A percentile compares a stretch with the other conserved stretches of the same genome.
phyloP scores from a whole-genome alignment of 2,329 filamentous ascomycete genomes.

The Neonectria sp. region DNA sequence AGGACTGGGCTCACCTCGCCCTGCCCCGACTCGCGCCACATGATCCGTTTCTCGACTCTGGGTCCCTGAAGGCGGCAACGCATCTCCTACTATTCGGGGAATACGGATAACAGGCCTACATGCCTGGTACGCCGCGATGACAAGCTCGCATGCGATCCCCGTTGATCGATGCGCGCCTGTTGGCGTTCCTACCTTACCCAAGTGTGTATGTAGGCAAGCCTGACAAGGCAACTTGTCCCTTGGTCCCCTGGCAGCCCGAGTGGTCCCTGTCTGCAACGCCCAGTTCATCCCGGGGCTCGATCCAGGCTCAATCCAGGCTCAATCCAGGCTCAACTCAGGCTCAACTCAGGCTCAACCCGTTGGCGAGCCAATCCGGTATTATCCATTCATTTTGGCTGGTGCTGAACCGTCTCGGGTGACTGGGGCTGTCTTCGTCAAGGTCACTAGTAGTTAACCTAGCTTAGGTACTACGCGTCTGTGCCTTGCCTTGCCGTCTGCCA shows the following conservation, averaged over 20 bases:
- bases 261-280: constrained; percentile 23
- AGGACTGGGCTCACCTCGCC: constrained; percentile 17
- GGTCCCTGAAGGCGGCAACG: background rate
- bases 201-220: background rate
- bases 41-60: constrained; percentile 27
- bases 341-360: constrained; percentile 15
- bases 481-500: constrained; percentile 4
- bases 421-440: constrained; percentile 6
- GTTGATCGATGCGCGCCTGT: constrained; percentile 26
- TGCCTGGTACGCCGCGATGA: constrained; percentile 19
- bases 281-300: background rate
- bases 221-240: constrained; percentile 2
- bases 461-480: background rate
- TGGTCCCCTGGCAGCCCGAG: constrained; percentile 10
- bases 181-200: constrained; percentile 6
- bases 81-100: background rate
- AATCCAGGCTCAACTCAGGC: background rate
- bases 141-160: constrained; percentile 28
- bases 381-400: constrained; percentile 10
- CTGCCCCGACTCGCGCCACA: constrained; percentile 28
- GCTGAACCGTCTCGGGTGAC: background rate
- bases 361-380: constrained; percentile 23
- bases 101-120: constrained; percentile 1
- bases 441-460: background rate
- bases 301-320: constrained; percentile 2